A percentile compares a stretch with the other conserved stretches of the same genome.
Evolutionary conservation across 345 rosid genomes (phyloP).

Genomic region (Euphorbia peplus): DNA sequence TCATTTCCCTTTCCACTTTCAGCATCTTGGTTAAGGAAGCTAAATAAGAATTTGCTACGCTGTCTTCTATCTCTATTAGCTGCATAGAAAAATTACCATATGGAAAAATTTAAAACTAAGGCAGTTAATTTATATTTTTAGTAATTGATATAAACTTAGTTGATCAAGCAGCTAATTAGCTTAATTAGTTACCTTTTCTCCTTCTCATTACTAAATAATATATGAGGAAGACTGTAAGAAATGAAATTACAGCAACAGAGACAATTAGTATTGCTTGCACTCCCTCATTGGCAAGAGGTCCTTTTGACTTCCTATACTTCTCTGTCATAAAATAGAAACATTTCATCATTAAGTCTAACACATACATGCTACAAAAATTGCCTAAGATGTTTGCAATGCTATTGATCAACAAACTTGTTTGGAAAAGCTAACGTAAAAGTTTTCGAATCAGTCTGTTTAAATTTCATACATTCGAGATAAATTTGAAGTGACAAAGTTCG

Average conservation of each 20-base stretch:
- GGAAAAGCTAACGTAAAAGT: no score
- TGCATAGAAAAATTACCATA: conserved; percentile 5
- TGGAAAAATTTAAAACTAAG: no score
- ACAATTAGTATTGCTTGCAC: conserved; percentile 15
- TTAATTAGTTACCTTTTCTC: conserved; percentile 20
- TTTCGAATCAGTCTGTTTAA: no score
- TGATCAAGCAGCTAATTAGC: not conserved
- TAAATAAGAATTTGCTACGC: conserved; percentile 2
- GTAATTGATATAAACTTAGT: no score
- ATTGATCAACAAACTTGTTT: no score
- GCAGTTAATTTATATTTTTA: no score
- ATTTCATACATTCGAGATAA: no score
- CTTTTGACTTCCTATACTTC: conserved; percentile 12
- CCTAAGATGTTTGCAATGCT: no score
- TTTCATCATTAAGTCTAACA: no score
- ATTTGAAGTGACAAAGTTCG: no score
- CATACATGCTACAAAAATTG: no score
- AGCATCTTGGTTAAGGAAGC: conserved; percentile 28
- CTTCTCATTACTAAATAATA: conserved; percentile 4
- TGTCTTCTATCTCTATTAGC: conserved; percentile 22
- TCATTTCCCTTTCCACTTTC: conserved; percentile 27
- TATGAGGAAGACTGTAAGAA: not conserved
- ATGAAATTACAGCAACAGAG: conserved; percentile 3
- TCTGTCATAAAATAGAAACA: conserved; percentile 7
- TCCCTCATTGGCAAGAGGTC: conserved; percentile 16